Evolutionary conservation across 1,139 yeast genomes (phyloP).

Genomic region (Yamadazyma trypodendri): DNA sequence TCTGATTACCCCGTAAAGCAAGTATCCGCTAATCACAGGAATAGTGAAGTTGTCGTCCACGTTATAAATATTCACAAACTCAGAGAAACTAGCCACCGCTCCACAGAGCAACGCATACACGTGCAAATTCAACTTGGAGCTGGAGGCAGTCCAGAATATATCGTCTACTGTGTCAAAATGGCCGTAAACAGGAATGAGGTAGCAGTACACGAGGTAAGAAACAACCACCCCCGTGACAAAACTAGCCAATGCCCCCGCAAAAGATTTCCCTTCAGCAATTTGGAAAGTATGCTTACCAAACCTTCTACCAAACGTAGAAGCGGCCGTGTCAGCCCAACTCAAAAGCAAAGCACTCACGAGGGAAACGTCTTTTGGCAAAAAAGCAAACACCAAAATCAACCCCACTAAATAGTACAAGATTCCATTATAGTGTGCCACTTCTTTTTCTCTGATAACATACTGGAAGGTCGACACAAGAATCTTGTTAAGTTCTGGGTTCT

Average conservation of each 20-base stretch:
- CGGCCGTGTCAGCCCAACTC: constrained; percentile 98
- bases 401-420: constrained; percentile 85
- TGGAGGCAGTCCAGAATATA: constrained; percentile 60
- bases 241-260: constrained; percentile 90
- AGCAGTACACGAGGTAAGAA: constrained; percentile 68
- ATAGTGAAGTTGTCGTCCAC: constrained; percentile 93
- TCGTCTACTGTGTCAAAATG: constrained; percentile 53
- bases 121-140: constrained; percentile 55
- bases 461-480: constrained; percentile 68
- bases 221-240: constrained; percentile 68
- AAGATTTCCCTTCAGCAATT: constrained; percentile 67
- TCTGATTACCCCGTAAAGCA: constrained; percentile 49
- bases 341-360: constrained; percentile 73
- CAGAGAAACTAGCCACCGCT: constrained; percentile 79
- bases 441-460: constrained; percentile 80
- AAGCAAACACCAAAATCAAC: constrained; percentile 61
- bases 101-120: constrained; percentile 66
- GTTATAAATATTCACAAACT: constrained; percentile 69
- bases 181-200: constrained; percentile 60
- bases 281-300: constrained; percentile 85
- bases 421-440: constrained; percentile 71
- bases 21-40: constrained; percentile 76
- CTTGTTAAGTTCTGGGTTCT: constrained; percentile 58
- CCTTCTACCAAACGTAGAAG: constrained; percentile 86
- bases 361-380: constrained; percentile 78